phyloP scores from a whole-genome alignment of 768 basidiomycete species.

The Suillus variegatus region DNA sequence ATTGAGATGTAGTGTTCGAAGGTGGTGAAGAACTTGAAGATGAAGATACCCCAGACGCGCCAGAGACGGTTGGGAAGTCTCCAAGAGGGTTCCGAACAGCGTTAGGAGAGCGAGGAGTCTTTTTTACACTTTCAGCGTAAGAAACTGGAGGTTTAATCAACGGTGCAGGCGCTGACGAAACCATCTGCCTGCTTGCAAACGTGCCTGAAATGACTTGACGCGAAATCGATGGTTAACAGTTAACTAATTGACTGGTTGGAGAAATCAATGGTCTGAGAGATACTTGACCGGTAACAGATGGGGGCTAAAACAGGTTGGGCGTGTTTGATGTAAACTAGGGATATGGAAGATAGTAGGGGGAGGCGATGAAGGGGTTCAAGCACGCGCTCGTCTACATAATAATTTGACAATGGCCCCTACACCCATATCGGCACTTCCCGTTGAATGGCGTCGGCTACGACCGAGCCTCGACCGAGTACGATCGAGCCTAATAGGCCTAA shows the following conservation, averaged over 20 bases:
- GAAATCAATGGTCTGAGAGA: background rate
- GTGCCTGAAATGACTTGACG: background rate
- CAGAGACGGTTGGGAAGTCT: constrained; percentile 6
- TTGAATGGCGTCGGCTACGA: background rate
- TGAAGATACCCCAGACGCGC: constrained; percentile 7
- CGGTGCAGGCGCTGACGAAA: constrained; percentile 30
- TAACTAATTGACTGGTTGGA: background rate
- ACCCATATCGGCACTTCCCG: constrained; percentile 1
- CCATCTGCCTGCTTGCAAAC: constrained; percentile 20
- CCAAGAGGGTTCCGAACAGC: constrained; percentile 6
- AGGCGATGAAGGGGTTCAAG: constrained; percentile 2
- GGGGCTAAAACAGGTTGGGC: background rate
- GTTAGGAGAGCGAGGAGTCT: constrained; percentile 37
- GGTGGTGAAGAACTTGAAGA: constrained; percentile 11
- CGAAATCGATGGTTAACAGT: background rate
- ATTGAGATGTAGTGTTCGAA: constrained; percentile 1
- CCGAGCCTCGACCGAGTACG: background rate
- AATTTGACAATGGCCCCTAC: constrained; percentile 4
- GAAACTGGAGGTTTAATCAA: constrained; percentile 47
- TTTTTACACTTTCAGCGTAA: constrained; percentile 58
- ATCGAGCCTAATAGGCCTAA: background rate
- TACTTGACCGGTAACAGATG: background rate
- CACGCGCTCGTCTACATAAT: constrained; percentile 3
- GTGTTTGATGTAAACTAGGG: background rate
- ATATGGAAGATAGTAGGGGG: background rate